These are phyloP conservation scores for Geotrichum europaeum DNA, from an alignment of 1,139 yeast genomes.

Conservation along the genomic window DNA sequence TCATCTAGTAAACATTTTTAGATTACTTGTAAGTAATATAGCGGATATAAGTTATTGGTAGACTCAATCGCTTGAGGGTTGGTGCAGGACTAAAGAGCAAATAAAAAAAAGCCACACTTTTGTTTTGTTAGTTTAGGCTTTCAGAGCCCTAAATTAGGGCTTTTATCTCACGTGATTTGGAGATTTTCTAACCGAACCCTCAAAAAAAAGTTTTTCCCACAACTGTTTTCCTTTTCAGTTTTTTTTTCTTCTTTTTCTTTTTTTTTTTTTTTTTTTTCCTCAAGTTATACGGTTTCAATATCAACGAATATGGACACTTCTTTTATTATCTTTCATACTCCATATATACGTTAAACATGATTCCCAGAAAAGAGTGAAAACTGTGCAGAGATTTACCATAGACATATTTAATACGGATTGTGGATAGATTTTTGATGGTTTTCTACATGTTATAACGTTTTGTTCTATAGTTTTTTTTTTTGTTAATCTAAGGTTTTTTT, in stretches of 20 bases:
- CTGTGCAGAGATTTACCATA: neutral
- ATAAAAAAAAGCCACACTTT: no score
- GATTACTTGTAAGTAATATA: no score
- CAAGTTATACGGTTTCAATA: conserved; percentile 2
- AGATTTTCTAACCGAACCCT: no score
- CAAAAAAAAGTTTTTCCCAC: no score
- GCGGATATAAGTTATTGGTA: no score
- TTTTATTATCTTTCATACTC: neutral
- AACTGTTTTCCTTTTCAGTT: no score
- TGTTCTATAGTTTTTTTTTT: no score
- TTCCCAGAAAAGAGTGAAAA: neutral
- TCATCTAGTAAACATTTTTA: no score
- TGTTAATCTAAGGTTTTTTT: no score
- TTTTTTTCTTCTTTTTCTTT: no score
- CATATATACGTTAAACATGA: conserved; percentile 6
- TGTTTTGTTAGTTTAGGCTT: neutral
- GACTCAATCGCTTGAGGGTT: no score
- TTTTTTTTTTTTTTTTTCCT: conserved; percentile 1
- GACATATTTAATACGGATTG: neutral
- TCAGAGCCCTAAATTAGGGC: neutral
- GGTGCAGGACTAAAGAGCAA: no score
- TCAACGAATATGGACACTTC: conserved; percentile 5
- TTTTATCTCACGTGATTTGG: neutral
- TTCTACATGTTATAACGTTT: neutral
- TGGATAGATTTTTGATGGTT: conserved; percentile 3